Base-by-base conservation (phyloP, 2,329 filamentous ascomycete species). In the Colletotrichum caudatum region DNA sequence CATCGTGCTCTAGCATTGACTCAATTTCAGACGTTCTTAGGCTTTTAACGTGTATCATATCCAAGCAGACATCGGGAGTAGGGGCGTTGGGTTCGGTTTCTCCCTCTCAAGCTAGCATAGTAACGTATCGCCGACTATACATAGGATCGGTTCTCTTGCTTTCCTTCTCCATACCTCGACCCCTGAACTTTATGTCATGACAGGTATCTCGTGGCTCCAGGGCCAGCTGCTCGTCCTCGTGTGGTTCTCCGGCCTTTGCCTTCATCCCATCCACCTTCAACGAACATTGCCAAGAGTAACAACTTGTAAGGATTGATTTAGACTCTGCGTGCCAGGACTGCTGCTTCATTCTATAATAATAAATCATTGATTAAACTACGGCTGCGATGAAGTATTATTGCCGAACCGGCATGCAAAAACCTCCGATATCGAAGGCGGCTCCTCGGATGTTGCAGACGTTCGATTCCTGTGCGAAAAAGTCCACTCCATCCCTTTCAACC, bases 11-110 rank as follows among this genome's bases (percentile, higher is more conserved):
- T 18, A 11, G 60, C 18, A 6, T 29, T 11, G 3, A 29, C 18
- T 7, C 20, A 16, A 41, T 26, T 5, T 8, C 37, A 9, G 14
- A 11, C 5, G 16, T 53, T 20, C 51, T 48, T 70, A 44, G 33
- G 33, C 37, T 39, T 66, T 39, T 70, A 33, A 23, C 29, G 48
- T 64, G 59, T 63, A 60, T 56, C 41, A 61, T 66, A 61, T 41
- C 51, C 18, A 29, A 56, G 56, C 63, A 59, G 26, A 66, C 62
- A 69, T 58, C n/a, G 44, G 56, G 63, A 70, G 63, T 51, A 58
- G 37, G 46, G 63, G 63, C 65, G 67, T 70, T 70, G 48, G 67
- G 20, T 48, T 67, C 9, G 33, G 46, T 50, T 48, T 64, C 18
- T 48, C 26, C 41, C 20, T 48, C 65, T 41, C 39, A 33, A 37